Percentiles rank a stretch among this genome's conserved stretches.
phyloP scores from a whole-genome alignment of 768 basidiomycete genomes.

The Cyathus striatus region DNA sequence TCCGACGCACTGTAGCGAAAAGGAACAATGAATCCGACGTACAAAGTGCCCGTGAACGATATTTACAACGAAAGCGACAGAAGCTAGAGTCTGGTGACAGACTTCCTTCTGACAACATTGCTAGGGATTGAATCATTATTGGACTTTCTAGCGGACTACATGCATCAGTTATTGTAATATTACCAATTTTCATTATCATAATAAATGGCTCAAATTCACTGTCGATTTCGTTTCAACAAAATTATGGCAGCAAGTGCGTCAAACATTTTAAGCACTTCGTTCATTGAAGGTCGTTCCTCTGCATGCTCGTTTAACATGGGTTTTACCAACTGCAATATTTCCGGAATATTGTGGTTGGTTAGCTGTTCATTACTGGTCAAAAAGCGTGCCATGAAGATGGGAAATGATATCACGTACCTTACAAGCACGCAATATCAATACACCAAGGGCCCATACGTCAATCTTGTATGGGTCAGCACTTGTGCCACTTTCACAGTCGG shows the following conservation, averaged over 20 bases:
- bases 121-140: too few relatives aligned
- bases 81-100: too few relatives aligned
- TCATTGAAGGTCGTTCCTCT: constrained; percentile 45
- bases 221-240: too few relatives aligned
- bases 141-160: too few relatives aligned
- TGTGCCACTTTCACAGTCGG: constrained; percentile 56
- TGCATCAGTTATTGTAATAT: too few relatives aligned
- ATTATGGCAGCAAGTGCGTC: too few relatives aligned
- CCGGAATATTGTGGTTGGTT: constrained; percentile 52
- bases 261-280: constrained; percentile 44
- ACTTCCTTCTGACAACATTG: too few relatives aligned
- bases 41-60: constrained; percentile 69
- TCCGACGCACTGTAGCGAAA: constrained; percentile 61
- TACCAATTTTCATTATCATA: too few relatives aligned
- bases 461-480: constrained; percentile 59
- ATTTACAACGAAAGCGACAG: constrained; percentile 74
- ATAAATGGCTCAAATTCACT: too few relatives aligned
- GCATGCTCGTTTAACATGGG: constrained; percentile 57
- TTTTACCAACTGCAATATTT: constrained; percentile 49
- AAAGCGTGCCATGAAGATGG: background rate
- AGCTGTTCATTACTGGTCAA: constrained; percentile 29
- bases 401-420: constrained; percentile 36
- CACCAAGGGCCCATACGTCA: constrained; percentile 69
- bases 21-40: constrained; percentile 76
- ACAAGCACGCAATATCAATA: constrained; percentile 60